A percentile compares a stretch with the other conserved stretches of the same genome.
phyloP scores from a whole-genome alignment of 306 rosid species.

The Leucaena leucocephala region DNA sequence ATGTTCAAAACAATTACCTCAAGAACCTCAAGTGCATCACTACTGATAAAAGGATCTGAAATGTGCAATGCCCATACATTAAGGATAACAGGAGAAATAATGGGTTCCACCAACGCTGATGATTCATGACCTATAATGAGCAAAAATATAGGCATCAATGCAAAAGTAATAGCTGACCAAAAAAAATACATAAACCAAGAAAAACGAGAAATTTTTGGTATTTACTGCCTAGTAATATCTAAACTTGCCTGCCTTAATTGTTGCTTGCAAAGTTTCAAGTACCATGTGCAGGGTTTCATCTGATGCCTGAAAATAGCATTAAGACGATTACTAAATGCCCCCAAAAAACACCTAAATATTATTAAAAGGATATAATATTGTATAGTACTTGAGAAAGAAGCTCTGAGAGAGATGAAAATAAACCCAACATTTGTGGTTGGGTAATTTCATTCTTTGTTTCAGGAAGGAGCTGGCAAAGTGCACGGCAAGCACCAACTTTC shows the following conservation, averaged over 20 bases:
- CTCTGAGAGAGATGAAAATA: constrained; percentile 78
- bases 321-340: constrained; percentile 32
- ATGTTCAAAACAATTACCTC: constrained; percentile 65
- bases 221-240: not conserved
- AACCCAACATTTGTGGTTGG: constrained; percentile 67
- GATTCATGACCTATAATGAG: constrained; percentile 64
- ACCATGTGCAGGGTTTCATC: constrained; percentile 91
- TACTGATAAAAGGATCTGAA: constrained; percentile 89
- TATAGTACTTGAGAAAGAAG: constrained; percentile 77
- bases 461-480: constrained; percentile 86
- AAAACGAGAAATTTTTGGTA: constrained; percentile 8
- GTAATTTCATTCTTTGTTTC: constrained; percentile 67
- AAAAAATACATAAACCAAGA: not conserved
- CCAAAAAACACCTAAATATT: constrained; percentile 31
- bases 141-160: constrained; percentile 26
- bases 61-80: constrained; percentile 80
- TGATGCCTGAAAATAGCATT: constrained; percentile 69
- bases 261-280: constrained; percentile 85
- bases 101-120: constrained; percentile 62
- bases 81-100: constrained; percentile 83
- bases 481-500: constrained; percentile 93
- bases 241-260: constrained; percentile 71
- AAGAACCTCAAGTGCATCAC: too few species aligned
- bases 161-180: constrained; percentile 15
- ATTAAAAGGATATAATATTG: constrained; percentile 25